These are phyloP conservation scores for Fusarium ambrosium DNA, from an alignment of 2,329 filamentous ascomycete genomes.

Conservation along the genomic window DNA sequence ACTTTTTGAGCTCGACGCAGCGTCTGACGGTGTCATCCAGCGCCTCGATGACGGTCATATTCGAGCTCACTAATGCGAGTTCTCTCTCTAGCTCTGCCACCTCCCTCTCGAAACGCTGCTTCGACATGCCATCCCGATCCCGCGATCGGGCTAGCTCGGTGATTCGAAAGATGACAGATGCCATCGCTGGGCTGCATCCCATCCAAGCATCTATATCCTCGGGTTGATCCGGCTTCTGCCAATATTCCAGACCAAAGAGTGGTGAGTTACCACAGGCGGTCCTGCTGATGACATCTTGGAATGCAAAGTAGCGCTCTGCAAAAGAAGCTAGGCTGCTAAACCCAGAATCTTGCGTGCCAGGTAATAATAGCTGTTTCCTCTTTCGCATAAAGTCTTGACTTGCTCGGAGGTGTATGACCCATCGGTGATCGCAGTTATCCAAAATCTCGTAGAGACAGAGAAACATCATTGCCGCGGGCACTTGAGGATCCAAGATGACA, in stretches of 20 bases:
- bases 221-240: constrained; percentile 48
- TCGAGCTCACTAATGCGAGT: not conserved
- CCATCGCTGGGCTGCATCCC: constrained; percentile 62
- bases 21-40: constrained; percentile 40
- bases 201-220: constrained; percentile 58
- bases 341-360: constrained; percentile 1
- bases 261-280: constrained; percentile 63
- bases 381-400: constrained; percentile 61
- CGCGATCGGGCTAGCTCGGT: constrained; percentile 60
- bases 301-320: constrained; percentile 64
- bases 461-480: constrained; percentile 44
- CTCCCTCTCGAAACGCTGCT: constrained; percentile 1
- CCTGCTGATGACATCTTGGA: constrained; percentile 64
- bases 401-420: constrained; percentile 62
- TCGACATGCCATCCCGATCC: constrained; percentile 1
- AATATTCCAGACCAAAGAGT: constrained; percentile 62
- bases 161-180: constrained; percentile 60
- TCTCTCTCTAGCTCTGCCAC: constrained; percentile 22
- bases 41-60: not conserved
- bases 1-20: constrained; percentile 50
- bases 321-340: constrained; percentile 44
- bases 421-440: constrained; percentile 48
- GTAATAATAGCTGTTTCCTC: constrained; percentile 47
- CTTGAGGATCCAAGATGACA: constrained; percentile 35
- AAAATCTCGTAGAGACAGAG: constrained; percentile 43